Evolutionary conservation across 1,284 basidiomycete species (phyloP), one percentile per base, ranked within the genome.

Genomic region (Singerocomus rubriflavus): DNA sequence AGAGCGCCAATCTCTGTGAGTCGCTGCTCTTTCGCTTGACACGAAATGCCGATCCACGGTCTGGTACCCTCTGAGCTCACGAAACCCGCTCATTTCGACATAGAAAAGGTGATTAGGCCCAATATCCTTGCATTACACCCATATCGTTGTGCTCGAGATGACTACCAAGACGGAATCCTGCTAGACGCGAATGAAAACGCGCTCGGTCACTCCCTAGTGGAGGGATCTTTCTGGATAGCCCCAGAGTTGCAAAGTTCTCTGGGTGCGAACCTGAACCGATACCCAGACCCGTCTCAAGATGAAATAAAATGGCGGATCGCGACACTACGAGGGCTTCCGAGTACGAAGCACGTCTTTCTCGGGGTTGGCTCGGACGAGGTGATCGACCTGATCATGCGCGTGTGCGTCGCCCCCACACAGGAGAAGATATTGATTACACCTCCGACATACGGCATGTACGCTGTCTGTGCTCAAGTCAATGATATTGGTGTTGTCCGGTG

Each of bases 181-280:
- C 82, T 99, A 31, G 97, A 99, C 63, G 97, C 97, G 30, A 99
- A 98, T 71, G 96, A 99, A 75, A 98, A 99, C 67, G 82, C 93
- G 0, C 77, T 96, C 39, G 96, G 96, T 0, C 91, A 93, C 65
- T 86, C 91, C 1, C 84, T 98, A n/a, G n/a, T n/a, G n/a, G 74
- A 80, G 25, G 44, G 57, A 13, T 54, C 69, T 10, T 25, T 51
- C 1, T 49, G 64, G 34, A 55, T 71, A 40, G 61, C 70, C 27
- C 53, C 65, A 14, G 63, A 65, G 30, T 33, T 70, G 17, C 60
- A 69, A 17, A 55, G 57, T 1, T 71, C 75, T 5, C 65, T 81
- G 30, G 61, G 72, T 5, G 73, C 84, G 27, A 76, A 85, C 55
- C 76, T 94, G 44, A 83, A 96, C 71, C 80, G 93, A 44, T 96